These are phyloP conservation scores for Datura wrightii DNA, from an alignment of 257 asterid species.

Conservation along the genomic window DNA sequence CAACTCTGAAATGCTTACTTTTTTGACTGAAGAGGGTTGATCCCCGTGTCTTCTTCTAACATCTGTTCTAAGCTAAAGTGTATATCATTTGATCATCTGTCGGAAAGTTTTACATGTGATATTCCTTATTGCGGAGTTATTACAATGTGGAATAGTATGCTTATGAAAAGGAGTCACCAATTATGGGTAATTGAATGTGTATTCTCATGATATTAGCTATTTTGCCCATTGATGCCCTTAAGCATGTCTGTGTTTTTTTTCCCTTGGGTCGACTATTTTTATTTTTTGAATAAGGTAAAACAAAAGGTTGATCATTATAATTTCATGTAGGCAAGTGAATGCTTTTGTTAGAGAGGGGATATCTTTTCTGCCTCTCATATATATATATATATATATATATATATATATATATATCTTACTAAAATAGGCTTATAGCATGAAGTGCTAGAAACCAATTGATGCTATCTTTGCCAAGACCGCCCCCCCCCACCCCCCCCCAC, in stretches of 20 bases:
- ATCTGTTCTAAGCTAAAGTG: neutral
- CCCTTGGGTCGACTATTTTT: neutral
- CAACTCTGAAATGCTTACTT: neutral
- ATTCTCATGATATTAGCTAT: neutral
- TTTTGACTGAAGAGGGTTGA: neutral
- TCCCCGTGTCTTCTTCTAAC: neutral
- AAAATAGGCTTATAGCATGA: neutral
- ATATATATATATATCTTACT: neutral
- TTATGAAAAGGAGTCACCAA: neutral
- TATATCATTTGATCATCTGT: neutral
- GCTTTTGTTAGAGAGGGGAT: neutral
- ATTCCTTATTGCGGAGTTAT: neutral
- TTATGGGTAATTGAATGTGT: neutral
- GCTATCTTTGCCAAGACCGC: neutral
- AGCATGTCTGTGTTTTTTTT: neutral
- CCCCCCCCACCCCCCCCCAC: too few relatives aligned
- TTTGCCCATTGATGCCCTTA: neutral
- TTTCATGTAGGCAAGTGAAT: neutral
- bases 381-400: neutral
- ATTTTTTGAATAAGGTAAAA: too few relatives aligned
- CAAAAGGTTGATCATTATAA: neutral
- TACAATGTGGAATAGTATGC: neutral
- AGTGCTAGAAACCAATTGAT: slow-evolving; percentile 22
- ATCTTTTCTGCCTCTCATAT: slow-evolving; percentile 5
- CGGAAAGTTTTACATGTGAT: neutral